Evolutionary conservation across 2,329 filamentous ascomycete species (phyloP), one percentile per base, ranked within the genome.

Genomic region (Trichoderma lentiforme): DNA sequence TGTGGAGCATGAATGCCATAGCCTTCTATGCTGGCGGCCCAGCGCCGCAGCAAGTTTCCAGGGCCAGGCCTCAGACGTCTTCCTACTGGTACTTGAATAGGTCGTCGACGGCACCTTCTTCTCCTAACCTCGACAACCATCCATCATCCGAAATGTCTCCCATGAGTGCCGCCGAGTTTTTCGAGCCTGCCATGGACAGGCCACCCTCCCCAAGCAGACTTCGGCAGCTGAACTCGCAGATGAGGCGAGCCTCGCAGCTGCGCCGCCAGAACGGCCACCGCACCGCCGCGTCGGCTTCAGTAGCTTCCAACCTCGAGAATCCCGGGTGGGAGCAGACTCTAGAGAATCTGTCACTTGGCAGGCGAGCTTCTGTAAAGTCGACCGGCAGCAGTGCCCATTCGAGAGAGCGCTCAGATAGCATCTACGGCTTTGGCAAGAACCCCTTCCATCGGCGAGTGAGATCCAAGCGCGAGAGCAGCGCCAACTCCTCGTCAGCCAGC

Each of bases 61-160:
- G 56, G 62, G 70, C 56, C 63, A 34, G 51, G 39, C 53, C 26
- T 53, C 39, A 47, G 51, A 57, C 62, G 24, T 57, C 68, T 43
- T 63, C 68, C 58, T 64, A 34, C 61, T 56, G 57, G 57, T 71
- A 63, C 62, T 64, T 58, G 61, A 60, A 65, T 21, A 92, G 74
- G 97, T 89, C 66, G 97, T 93, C 5, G 93, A 97, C 80, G 93
- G 89, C 82, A 97, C 94, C 72, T 28, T 70, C 72, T 53, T 72
- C 63, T 66, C 70, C 60, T 47, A 69, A 70, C 15, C 53, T 63
- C 64, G 51, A 60, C 47, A 53, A 53, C 30, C 34, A 64, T 21
- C 53, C 64, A 47, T 65, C 64, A 51, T 57, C 56, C 60, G 53
- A 56, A 53, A 73, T 72, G 70, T 58, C 71, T 71, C 56, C 68